Base-by-base conservation (phyloP, 2,329 filamentous ascomycete species). In the Aureobasidium sp. region DNA sequence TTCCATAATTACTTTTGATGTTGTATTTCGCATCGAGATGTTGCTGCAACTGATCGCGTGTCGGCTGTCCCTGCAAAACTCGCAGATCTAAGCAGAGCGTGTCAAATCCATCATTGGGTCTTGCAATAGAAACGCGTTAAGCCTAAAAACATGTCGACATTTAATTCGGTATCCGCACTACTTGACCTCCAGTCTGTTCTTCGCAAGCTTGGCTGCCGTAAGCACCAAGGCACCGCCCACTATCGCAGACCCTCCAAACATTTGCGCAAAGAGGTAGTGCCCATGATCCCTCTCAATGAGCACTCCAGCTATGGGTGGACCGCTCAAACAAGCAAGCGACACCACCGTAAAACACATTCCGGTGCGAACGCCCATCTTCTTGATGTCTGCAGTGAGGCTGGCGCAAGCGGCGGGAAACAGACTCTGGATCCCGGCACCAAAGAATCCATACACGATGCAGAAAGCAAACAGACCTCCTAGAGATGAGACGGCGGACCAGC, bases 401-500 rank as follows among this genome's bases (percentile, higher is more conserved):
- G 74, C 71, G 48, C 79, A 65, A 2, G 74, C 72, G 1, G 76
- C 74, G 0, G 76, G 77, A 62, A 78, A 80, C 9, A 80, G 67
- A 5, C 75, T 74, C 63, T 80, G 78, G 8, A 78, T 75, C 0
- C 74, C 77, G 0, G 75, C 77, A 2, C 72, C 72, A 8, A 76
- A 74, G 49, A 78, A 71, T 0, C 79, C 79, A 59, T 79, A 79
- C 6, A 78, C 67, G 1, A 76, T 72, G 0, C 76, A 74, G 66
- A 79, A 82, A 0, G 69, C 74, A 61, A 76, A 79, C 0, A 81
- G 64, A 0, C 73, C 72, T 22, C 67, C 64, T 7, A 68, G 59
- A 5, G 68, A 71, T 9, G 69, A 63, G 1, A 87, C 81, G 0
- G 76, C 79, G 2, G 79, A 78, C 85, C 86, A 88, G 61, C 77